phyloP scores from a whole-genome alignment of 257 asterid species.

The Osmanthus fragrans region DNA sequence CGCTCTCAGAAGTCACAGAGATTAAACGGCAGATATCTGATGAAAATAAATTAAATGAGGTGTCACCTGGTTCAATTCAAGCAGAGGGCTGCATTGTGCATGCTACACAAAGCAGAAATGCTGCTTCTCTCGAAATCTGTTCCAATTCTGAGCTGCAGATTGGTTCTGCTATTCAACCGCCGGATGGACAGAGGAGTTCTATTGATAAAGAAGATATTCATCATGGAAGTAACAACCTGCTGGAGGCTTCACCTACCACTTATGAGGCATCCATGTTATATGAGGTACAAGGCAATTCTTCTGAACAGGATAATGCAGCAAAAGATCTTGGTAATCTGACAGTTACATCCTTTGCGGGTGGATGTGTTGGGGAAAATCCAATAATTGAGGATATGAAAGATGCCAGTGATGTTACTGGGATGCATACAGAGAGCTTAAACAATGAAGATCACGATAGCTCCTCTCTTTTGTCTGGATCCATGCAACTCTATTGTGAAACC shows the following conservation, averaged over 20 bases:
- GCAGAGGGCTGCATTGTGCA: constrained; percentile 28
- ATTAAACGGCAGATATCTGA: constrained; percentile 33
- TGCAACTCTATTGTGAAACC: constrained; percentile 28
- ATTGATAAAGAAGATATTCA: constrained; percentile 34
- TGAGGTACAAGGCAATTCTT: constrained; percentile 18
- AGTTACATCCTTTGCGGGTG: constrained; percentile 30
- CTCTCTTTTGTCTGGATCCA: constrained; percentile 38
- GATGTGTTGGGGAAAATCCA: constrained; percentile 29
- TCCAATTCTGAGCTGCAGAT: constrained; percentile 28
- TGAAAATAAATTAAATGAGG: constrained; percentile 30
- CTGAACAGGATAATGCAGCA: constrained; percentile 27
- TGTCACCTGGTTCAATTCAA: constrained; percentile 28
- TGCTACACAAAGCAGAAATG: constrained; percentile 16
- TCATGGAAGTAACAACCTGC: constrained; percentile 33
- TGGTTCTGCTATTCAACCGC: constrained; percentile 25
- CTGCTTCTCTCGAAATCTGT: constrained; percentile 16
- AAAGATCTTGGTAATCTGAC: constrained; percentile 26
- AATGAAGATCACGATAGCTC: constrained; percentile 33
- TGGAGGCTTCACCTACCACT: constrained; percentile 27
- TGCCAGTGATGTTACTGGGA: constrained; percentile 26
- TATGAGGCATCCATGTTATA: constrained; percentile 24
- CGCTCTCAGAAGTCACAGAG: constrained; percentile 31
- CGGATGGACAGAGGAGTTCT: constrained; percentile 32
- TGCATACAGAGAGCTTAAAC: constrained; percentile 28
- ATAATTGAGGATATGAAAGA: constrained; percentile 35